phyloP scores from a whole-genome alignment of 176 grass and related monocot genomes.

The Rhynchospora pubera region DNA sequence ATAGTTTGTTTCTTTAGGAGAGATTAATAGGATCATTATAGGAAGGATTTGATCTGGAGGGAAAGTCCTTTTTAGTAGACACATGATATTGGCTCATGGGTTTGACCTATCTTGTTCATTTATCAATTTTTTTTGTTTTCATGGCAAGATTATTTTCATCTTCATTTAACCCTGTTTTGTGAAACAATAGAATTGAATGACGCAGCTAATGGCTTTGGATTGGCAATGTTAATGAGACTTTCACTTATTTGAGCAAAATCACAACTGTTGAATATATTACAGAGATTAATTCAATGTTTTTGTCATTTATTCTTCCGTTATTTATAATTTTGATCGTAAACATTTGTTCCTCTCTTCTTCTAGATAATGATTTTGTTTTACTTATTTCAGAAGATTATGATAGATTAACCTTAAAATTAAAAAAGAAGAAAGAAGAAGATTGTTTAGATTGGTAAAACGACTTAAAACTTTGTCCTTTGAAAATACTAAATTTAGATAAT shows the following conservation, averaged over 20 bases:
- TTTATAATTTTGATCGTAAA: background rate
- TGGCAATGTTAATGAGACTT: background rate
- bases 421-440: no score
- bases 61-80: constrained; percentile 19
- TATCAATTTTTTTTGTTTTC: background rate
- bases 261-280: background rate
- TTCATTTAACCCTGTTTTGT: constrained; percentile 1
- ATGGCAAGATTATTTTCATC: constrained; percentile 14
- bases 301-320: background rate
- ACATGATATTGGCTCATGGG: constrained; percentile 18
- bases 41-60: background rate
- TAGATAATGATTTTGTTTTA: background rate
- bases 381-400: background rate
- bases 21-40: background rate
- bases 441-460: no score
- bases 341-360: background rate
- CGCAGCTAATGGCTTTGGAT: background rate
- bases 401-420: background rate
- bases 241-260: background rate
- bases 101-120: background rate
- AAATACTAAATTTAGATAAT: no score
- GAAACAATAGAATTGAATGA: background rate
- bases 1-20: constrained; percentile 1
- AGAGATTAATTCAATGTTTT: background rate
- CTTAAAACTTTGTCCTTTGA: no score